These are phyloP conservation scores for Sugiyamaella floridensis DNA, from an alignment of 805 yeast genomes.

Conservation along the genomic window DNA sequence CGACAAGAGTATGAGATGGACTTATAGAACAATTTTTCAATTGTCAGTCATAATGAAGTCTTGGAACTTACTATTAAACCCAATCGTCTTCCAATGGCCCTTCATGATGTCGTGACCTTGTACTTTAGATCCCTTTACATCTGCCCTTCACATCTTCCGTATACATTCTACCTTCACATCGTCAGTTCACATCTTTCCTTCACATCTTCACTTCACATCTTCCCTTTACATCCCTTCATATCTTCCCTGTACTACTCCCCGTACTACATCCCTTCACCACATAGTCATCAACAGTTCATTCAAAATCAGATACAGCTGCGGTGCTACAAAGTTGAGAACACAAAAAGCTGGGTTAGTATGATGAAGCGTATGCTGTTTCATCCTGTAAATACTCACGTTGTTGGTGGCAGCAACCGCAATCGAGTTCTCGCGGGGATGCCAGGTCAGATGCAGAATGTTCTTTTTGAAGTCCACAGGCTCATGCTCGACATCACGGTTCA, in stretches of 20 bases:
- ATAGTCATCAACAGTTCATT: not conserved
- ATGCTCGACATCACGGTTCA: constrained; percentile 58
- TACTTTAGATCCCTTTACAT: no score
- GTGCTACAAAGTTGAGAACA: constrained; percentile 29
- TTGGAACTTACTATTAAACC: no score
- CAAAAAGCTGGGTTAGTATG: constrained; percentile 26
- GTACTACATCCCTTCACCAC: not conserved
- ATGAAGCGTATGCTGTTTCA: not conserved
- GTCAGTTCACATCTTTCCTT: not conserved
- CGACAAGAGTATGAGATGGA: no score
- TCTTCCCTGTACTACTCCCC: no score
- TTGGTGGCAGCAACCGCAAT: constrained; percentile 98
- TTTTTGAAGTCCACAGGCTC: constrained; percentile 89
- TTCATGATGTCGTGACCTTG: no score
- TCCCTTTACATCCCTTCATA: no score
- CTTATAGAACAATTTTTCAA: no score
- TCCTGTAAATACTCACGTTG: constrained; percentile 42
- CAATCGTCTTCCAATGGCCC: no score
- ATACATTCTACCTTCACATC: not conserved
- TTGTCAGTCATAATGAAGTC: no score
- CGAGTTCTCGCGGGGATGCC: constrained; percentile 97
- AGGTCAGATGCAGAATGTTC: constrained; percentile 87
- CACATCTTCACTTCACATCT: no score
- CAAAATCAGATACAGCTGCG: not conserved
- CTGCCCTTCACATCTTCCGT: no score